Base-by-base conservation (phyloP, 2,329 filamentous ascomycete genomes). In the Diaporthe sp. region DNA sequence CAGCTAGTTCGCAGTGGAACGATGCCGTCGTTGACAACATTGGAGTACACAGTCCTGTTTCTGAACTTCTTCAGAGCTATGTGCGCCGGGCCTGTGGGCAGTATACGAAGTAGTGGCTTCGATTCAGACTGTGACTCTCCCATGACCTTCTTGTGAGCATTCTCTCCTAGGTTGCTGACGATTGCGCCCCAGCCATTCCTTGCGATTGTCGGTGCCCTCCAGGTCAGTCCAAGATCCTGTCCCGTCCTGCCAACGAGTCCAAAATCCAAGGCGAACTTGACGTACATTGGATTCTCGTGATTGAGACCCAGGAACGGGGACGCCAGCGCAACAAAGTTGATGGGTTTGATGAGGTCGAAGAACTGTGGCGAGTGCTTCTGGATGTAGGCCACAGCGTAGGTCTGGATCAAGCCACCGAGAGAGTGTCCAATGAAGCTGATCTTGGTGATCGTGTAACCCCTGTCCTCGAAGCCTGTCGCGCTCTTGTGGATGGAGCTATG, bases 21-120 rank as follows among this genome's bases (percentile, higher is more conserved):
- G 79, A 99, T 98, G 4, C 96, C 96, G 84, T 98, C 96, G 81
- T 98, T 98, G 79, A 98, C 96, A 17, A 98, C 96, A 80, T 98
- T 98, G 2, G 96, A 98, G 83, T 98, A 98, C 1, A 98, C 89
- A 0, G 97, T 98, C 22, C 96, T 90, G 82, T 97, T 98, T 31
- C 95, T 89, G 83, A 98, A 98, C 84, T 94, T 95, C 82, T 94
- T 93, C 55, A 98, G 85, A 1, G 96, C 96, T 73, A 92, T 91
- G 83, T 98, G 96, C 9, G 96, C 97, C 22, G 96, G 96, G 0
- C 96, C 96, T 10, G 95, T 98, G 0, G 97, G 96, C 34, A 98
- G 85, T 77, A 98, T 97, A 28, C 96, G 91, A 28, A 98, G 86
- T 51, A 98, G 86, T 3, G 96, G 96, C 83, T 98, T 98, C 0